Conservation (phyloP, 805 yeast species). For the Kregervanrija delftensis region DNA sequence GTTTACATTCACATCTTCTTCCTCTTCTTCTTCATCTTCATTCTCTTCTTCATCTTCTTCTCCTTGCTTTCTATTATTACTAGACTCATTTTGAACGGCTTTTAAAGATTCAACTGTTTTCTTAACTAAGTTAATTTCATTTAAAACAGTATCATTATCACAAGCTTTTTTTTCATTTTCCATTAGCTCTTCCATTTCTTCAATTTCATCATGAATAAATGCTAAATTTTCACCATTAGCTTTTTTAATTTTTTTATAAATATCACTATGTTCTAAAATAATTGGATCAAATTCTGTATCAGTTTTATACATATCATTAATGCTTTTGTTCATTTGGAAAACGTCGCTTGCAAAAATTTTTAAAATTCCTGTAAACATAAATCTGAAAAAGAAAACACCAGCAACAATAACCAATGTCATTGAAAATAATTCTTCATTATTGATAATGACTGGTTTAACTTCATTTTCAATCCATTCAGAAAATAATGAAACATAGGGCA, state of each 20-base stretch:
- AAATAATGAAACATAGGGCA: no score
- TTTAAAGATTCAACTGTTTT: background rate
- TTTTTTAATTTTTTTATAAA: conserved; percentile 14
- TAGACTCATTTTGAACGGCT: background rate
- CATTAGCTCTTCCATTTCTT: conserved; percentile 8
- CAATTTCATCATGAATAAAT: conserved; percentile 16
- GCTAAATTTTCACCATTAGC: conserved; percentile 19
- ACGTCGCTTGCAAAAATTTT: conserved; percentile 19
- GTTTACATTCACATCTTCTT: background rate
- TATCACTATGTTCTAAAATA: conserved; percentile 6
- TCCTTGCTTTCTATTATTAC: background rate
- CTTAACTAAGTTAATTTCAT: background rate
- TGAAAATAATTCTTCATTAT: no score
- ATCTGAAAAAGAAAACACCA: conserved; percentile 10
- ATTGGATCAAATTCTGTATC: conserved; percentile 9
- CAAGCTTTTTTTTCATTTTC: conserved; percentile 6
- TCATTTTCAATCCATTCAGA: no score
- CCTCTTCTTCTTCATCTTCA: conserved; percentile 1
- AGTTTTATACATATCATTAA: conserved; percentile 20
- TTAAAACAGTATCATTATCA: background rate
- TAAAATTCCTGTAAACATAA: conserved; percentile 8
- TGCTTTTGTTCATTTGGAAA: conserved; percentile 17
- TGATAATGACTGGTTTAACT: no score
- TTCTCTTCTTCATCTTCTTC: background rate
- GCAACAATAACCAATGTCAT: conserved; percentile 7